A percentile compares a stretch with the other conserved stretches of the same genome.
These are phyloP conservation scores for Thelonectria blattea DNA, from an alignment of 2,329 filamentous ascomycete genomes.

Conservation along the genomic window DNA sequence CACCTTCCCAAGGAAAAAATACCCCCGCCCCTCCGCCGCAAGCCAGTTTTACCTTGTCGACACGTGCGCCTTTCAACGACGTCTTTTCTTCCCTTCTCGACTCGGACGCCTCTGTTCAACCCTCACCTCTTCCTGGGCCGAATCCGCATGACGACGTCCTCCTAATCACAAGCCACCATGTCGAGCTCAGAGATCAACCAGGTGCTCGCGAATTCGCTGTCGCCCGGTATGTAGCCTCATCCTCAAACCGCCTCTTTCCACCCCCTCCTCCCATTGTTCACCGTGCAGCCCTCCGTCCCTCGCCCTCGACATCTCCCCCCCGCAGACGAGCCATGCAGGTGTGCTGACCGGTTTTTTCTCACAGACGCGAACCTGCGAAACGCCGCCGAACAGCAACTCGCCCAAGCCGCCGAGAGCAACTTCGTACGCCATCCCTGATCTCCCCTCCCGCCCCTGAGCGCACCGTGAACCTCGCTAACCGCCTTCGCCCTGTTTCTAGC, in stretches of 20 bases:
- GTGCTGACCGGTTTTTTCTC: conserved; percentile 44
- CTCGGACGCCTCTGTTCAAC: conserved; percentile 30
- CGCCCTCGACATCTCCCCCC: conserved; percentile 9
- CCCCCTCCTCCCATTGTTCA: conserved; percentile 19
- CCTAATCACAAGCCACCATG: conserved; percentile 57
- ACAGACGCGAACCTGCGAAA: conserved; percentile 88
- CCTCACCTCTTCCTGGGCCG: conserved; percentile 20
- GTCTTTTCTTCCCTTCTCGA: conserved; percentile 31
- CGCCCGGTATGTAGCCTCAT: conserved; percentile 72
- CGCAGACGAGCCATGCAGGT: conserved; percentile 24
- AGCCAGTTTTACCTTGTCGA: conserved; percentile 38
- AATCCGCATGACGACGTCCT: conserved; percentile 47
- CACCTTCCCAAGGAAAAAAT: conserved; percentile 31
- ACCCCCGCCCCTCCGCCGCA: conserved; percentile 41
- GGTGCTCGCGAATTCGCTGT: conserved; percentile 96
- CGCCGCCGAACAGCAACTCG: conserved; percentile 92
- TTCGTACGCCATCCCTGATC: conserved; percentile 69
- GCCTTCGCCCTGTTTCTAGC: conserved; percentile 56
- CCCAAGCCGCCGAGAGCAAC: conserved; percentile 89
- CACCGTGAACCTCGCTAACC: conserved; percentile 34
- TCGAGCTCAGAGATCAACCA: conserved; percentile 92
- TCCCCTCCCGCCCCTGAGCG: conserved; percentile 21
- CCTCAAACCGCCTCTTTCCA: conserved; percentile 17
- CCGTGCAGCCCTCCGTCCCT: conserved; percentile 18
- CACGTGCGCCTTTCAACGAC: conserved; percentile 40